These are phyloP conservation scores for Gossypium thurberi DNA, from an alignment of 345 rosid genomes.

Conservation along the genomic window DNA sequence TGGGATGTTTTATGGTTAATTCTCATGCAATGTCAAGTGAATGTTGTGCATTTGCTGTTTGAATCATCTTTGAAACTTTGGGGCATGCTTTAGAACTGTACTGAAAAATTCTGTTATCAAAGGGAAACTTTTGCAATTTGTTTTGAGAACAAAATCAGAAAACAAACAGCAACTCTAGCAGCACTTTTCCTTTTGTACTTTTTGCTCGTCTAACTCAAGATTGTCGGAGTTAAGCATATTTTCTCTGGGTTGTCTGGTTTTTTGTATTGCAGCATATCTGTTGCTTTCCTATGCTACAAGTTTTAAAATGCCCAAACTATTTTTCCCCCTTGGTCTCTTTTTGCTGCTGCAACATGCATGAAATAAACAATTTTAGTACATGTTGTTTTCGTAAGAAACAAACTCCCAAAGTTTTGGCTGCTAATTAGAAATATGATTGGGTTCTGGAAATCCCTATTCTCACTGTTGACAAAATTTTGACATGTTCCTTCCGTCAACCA, in stretches of 20 bases:
- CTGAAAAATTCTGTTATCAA: neutral
- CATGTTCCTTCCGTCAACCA: neutral
- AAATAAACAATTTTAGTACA: neutral
- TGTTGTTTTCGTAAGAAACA: neutral
- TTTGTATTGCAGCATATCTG: neutral
- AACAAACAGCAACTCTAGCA: neutral
- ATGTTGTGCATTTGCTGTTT: neutral
- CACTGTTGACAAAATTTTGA: neutral
- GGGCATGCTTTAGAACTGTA: conserved; percentile 1
- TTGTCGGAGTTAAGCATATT: neutral
- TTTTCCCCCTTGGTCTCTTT: neutral
- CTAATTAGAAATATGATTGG: neutral
- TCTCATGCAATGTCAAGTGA: neutral
- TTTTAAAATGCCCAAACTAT: neutral
- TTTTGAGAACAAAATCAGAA: neutral
- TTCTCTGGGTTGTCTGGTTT: neutral
- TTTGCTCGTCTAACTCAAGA: neutral
- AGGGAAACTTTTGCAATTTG: neutral
- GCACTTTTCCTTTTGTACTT: neutral
- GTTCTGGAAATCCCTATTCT: neutral
- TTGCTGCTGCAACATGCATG: neutral
- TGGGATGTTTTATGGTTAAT: neutral
- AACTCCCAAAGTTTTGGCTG: neutral
- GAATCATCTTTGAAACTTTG: neutral
- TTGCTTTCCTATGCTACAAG: neutral